A percentile compares a stretch with the other conserved stretches of the same genome.
Conservation (phyloP, 2,329 filamentous ascomycete species). For the Paraphoma sp. region DNA sequence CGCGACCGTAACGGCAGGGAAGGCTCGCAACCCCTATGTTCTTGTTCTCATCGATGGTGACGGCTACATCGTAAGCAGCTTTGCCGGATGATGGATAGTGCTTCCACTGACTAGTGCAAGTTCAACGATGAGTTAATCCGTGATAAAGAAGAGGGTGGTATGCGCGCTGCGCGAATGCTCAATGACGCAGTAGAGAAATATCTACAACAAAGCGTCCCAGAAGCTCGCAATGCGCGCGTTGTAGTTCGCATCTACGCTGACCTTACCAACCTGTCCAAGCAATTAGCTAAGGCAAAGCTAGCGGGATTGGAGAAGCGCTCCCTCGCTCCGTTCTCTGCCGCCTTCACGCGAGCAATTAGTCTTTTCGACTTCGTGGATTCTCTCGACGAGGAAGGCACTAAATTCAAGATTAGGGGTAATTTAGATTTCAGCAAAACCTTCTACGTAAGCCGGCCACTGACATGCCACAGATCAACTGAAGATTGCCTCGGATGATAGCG, state of each 20-base stretch:
- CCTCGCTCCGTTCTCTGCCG: constrained; percentile 61
- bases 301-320: constrained; percentile 63
- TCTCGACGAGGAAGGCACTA: constrained; percentile 65
- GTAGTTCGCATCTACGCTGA: constrained; percentile 65
- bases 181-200: constrained; percentile 57
- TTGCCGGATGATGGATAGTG: neutral
- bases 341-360: constrained; percentile 64
- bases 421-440: neutral
- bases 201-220: constrained; percentile 27
- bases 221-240: constrained; percentile 58
- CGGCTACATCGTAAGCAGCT: constrained; percentile 55
- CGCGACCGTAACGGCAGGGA: constrained; percentile 32
- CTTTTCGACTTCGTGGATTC: constrained; percentile 69
- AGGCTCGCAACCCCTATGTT: constrained; percentile 61
- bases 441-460: constrained; percentile 3
- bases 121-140: constrained; percentile 60
- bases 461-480: constrained; percentile 44
- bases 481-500: constrained; percentile 63
- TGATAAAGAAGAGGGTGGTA: constrained; percentile 61
- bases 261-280: constrained; percentile 60
- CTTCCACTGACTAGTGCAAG: constrained; percentile 13
- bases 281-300: constrained; percentile 57
- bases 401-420: constrained; percentile 65
- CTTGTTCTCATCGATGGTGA: constrained; percentile 69
- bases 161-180: constrained; percentile 61